Percentiles rank a stretch among this genome's conserved stretches.
These are phyloP conservation scores for Aspergillus pseudoterreus DNA, from an alignment of 2,329 filamentous ascomycete species.

Conservation along the genomic window DNA sequence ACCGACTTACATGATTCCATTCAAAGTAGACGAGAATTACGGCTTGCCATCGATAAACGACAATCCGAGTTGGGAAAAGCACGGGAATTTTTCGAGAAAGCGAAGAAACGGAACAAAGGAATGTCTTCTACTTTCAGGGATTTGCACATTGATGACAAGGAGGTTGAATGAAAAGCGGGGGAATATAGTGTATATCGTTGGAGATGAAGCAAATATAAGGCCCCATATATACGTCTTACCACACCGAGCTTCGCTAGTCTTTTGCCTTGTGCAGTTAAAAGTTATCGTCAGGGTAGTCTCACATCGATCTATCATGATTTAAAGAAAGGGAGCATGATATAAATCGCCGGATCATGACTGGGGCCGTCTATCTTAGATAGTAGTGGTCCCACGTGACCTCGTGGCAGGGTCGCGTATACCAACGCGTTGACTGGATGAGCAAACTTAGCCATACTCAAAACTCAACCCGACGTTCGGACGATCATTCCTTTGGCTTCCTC, in stretches of 20 bases:
- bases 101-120: conserved; percentile 27
- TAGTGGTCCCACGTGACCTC: conserved; percentile 25
- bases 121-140: conserved; percentile 27
- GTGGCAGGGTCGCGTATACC: conserved; percentile 23
- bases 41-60: conserved; percentile 32
- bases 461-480: neutral
- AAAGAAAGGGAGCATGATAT: no score
- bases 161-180: no score
- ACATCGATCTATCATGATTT: no score
- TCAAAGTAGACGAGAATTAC: conserved; percentile 28
- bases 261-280: no score
- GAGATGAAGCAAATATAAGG: no score
- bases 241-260: neutral
- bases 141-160: conserved; percentile 25
- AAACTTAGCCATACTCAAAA: neutral
- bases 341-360: no score
- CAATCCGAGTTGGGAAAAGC: conserved; percentile 30
- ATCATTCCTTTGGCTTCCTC: neutral
- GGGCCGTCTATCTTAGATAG: neutral
- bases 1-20: conserved; percentile 22
- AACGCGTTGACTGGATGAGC: conserved; percentile 7
- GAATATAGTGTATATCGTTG: no score
- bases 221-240: neutral
- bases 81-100: conserved; percentile 31
- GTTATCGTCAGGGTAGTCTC: no score